Base-by-base conservation (phyloP, 2,329 filamentous ascomycete genomes). In the Claviceps sorghi region DNA sequence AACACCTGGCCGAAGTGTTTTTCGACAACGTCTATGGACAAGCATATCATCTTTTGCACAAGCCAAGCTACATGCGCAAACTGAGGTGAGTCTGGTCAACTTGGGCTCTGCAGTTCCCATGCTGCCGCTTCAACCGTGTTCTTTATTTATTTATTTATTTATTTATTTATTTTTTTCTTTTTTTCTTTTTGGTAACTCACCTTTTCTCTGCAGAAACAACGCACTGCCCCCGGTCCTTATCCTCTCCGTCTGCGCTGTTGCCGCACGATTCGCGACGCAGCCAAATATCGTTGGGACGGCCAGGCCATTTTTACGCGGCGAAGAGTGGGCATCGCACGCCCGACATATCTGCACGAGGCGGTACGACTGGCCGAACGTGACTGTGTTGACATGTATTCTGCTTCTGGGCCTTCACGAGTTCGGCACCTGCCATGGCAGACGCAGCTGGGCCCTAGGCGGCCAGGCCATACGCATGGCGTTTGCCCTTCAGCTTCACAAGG, bases 391-490 rank as follows among this genome's bases (percentile, higher is more conserved):
- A 5, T 93, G 91, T 47, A 84, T 95, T 55, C 68, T 97, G 9
- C 79, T 97, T 19, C 76, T 97, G 17, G 90, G 89, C 3, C 74
- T 98, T 40, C 91, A 98, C 64, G 91, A 96, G 62, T 97, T 97
- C 61, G 93, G 93, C 52, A 97, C 91, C 13, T 97, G 93, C 63
- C 91, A 97, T 65, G 93, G 93, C 53, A 91, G 90, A 15, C 80
- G 91, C 58, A 96, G 90, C 65, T 98, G 93, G 93, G 88, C 94
- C 54, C 80, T 97, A 57, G 90, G 90, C 19, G 93, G 93, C 1
- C 90, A 95, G 73, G 93, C 91, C 15, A 89, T 95, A 62, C 80
- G 93, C 41, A 97, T 97, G 93, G 93, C 91, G 9, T 96, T 95
- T 67, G 93, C 93, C 15, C 72, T 98, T 46, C 91, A 97, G 64